Evolutionary conservation across 2,329 filamentous ascomycete genomes (phyloP).

Genomic region (Chaetomiaceae sp.): DNA sequence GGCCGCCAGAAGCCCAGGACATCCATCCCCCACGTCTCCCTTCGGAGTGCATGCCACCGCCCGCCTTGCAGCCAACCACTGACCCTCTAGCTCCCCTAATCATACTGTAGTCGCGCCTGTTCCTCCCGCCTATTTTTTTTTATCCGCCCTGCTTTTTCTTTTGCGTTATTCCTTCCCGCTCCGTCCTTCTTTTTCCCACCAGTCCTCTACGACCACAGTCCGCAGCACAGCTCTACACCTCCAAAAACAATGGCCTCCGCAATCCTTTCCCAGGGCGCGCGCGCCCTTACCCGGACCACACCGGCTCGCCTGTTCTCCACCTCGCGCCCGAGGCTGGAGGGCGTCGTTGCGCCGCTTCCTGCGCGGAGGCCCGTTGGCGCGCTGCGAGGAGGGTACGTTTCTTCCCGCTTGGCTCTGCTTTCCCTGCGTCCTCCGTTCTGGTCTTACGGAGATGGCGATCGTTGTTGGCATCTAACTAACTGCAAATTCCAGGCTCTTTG

Average conservation of each 20-base stretch:
- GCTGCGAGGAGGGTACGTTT: conserved; percentile 55
- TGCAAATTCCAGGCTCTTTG: conserved; percentile 90
- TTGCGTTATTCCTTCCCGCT: background rate
- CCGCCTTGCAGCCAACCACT: background rate
- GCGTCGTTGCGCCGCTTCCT: conserved; percentile 42
- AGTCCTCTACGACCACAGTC: conserved; percentile 1
- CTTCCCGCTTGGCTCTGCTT: background rate
- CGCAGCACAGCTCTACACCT: background rate
- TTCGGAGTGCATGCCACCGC: conserved; percentile 7
- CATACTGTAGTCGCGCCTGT: background rate
- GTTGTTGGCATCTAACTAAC: too few species aligned
- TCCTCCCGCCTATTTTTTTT: background rate
- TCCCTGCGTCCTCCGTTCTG: background rate
- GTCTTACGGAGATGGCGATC: too few species aligned
- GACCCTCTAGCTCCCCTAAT: background rate
- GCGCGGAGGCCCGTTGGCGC: conserved; percentile 55
- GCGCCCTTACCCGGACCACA: conserved; percentile 31
- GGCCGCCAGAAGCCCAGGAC: too few species aligned
- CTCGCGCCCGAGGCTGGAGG: conserved; percentile 40
- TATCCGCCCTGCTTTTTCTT: background rate
- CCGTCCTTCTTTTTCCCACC: background rate
- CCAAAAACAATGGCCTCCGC: conserved; percentile 42
- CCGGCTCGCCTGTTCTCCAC: conserved; percentile 46
- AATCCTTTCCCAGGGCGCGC: conserved; percentile 36
- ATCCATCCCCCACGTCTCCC: background rate